These are phyloP conservation scores for Pseudomassariella vexata DNA, from an alignment of 2,329 filamentous ascomycete species.

Conservation along the genomic window DNA sequence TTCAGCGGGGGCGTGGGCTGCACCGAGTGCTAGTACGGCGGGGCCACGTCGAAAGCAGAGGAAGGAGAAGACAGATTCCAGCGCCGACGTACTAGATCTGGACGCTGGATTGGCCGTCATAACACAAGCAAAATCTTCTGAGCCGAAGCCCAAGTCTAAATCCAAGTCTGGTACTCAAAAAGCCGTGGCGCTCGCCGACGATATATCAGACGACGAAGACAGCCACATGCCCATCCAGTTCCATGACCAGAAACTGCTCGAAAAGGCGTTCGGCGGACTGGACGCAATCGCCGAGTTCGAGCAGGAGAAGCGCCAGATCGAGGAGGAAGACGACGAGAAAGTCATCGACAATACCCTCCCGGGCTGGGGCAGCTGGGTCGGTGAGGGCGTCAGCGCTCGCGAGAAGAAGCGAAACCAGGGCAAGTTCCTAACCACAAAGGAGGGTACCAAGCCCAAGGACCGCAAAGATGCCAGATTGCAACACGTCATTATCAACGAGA, in stretches of 20 bases:
- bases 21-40: conserved; percentile 13
- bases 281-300: conserved; percentile 78
- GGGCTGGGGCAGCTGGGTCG: conserved; percentile 91
- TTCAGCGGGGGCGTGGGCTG: conserved; percentile 21
- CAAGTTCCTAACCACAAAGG: conserved; percentile 58
- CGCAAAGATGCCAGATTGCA: conserved; percentile 79
- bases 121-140: conserved; percentile 17
- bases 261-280: conserved; percentile 80
- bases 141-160: conserved; percentile 9
- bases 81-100: conserved; percentile 21
- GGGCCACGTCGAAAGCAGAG: conserved; percentile 18
- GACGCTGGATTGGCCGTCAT: conserved; percentile 19
- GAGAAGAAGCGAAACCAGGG: conserved; percentile 59
- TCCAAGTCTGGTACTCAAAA: conserved; percentile 20
- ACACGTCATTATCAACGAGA: conserved; percentile 89
- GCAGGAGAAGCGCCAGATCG: conserved; percentile 67
- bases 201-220: conserved; percentile 42
- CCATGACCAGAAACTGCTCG: conserved; percentile 63
- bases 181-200: conserved; percentile 23
- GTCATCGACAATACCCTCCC: conserved; percentile 78
- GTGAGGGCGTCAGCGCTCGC: conserved; percentile 70
- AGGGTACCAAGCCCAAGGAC: conserved; percentile 70
- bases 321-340: conserved; percentile 76
- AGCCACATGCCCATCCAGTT: conserved; percentile 51
- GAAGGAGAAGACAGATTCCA: conserved; percentile 16